Conservation (phyloP, 78 protist genomes). For the Chrysochromulina tobinii region DNA sequence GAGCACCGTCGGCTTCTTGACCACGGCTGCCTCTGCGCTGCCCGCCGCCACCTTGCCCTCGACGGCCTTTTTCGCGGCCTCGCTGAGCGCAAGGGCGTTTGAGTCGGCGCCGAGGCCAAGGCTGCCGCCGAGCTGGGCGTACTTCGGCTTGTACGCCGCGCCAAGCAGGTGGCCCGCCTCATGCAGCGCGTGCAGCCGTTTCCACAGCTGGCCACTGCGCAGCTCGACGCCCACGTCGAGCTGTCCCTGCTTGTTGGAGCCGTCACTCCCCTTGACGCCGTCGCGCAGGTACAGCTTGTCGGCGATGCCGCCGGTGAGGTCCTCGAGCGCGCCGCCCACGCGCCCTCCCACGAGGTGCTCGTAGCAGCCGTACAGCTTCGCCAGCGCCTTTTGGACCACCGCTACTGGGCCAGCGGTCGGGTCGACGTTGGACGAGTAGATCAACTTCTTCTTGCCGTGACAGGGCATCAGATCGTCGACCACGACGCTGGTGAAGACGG, state of each 20-base stretch:
- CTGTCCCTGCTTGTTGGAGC: neutral
- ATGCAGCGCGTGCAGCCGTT: neutral
- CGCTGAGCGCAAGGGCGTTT: too few relatives aligned
- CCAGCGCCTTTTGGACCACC: neutral
- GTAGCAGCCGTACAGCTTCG: conserved; percentile 14
- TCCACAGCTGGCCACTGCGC: neutral
- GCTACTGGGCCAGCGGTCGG: neutral
- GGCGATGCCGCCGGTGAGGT: neutral
- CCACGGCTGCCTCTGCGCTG: neutral
- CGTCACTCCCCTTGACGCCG: neutral
- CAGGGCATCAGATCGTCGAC: conserved; percentile 12
- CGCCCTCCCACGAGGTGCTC: neutral
- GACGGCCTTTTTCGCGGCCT: too few relatives aligned
- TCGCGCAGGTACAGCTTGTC: neutral
- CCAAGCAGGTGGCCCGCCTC: neutral
- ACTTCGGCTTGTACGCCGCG: neutral
- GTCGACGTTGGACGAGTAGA: neutral
- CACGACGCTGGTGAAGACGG: neutral
- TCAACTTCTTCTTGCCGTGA: neutral
- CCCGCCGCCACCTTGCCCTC: neutral
- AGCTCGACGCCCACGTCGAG: neutral
- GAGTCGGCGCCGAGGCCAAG: too few relatives aligned
- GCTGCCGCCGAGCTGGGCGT: neutral
- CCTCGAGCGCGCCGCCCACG: conserved; percentile 5
- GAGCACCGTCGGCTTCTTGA: neutral